These are phyloP conservation scores for Phylloporus sp. DNA, from an alignment of 1,284 basidiomycete species.

Conservation along the genomic window DNA sequence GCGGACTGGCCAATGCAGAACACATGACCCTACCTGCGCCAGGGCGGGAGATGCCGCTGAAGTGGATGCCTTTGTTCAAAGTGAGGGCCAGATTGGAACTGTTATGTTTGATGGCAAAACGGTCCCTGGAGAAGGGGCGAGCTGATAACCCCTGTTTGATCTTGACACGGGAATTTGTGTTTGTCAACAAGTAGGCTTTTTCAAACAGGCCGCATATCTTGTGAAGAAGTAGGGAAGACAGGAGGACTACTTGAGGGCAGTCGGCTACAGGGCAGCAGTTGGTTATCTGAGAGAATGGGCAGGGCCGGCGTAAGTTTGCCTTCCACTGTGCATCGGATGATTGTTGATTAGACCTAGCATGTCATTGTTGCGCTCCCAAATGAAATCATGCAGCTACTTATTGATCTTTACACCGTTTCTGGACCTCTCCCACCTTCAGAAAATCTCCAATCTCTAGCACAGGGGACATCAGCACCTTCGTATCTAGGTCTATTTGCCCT, in stretches of 20 bases:
- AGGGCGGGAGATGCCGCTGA: conserved; percentile 92
- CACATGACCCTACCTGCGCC: conserved; percentile 98
- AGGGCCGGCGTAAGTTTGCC: conserved; percentile 67
- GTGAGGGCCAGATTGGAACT: conserved; percentile 57
- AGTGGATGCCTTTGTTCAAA: conserved; percentile 92
- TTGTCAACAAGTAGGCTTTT: conserved; percentile 95
- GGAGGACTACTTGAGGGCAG: conserved; percentile 92
- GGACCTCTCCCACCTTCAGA: conserved; percentile 44
- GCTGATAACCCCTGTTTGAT: conserved; percentile 90
- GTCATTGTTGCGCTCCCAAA: conserved; percentile 83
- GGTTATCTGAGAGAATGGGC: conserved; percentile 67
- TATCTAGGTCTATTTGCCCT: conserved; percentile 82
- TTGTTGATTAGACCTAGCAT: conserved; percentile 65
- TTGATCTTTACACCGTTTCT: conserved; percentile 88
- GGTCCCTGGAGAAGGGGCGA: conserved; percentile 39
- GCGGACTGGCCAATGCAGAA: conserved; percentile 91
- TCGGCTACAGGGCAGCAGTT: conserved; percentile 84
- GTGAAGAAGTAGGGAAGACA: conserved; percentile 91
- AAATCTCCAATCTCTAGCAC: conserved; percentile 26
- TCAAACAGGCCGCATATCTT: conserved; percentile 92
- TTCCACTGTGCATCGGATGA: not conserved
- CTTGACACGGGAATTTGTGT: conserved; percentile 96
- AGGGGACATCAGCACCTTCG: conserved; percentile 50
- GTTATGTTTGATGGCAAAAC: conserved; percentile 25
- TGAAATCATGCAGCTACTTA: conserved; percentile 88